Percentiles rank a stretch among this genome's conserved stretches.
Conservation (phyloP, 257 asterid genomes). For the Vinca minor region DNA sequence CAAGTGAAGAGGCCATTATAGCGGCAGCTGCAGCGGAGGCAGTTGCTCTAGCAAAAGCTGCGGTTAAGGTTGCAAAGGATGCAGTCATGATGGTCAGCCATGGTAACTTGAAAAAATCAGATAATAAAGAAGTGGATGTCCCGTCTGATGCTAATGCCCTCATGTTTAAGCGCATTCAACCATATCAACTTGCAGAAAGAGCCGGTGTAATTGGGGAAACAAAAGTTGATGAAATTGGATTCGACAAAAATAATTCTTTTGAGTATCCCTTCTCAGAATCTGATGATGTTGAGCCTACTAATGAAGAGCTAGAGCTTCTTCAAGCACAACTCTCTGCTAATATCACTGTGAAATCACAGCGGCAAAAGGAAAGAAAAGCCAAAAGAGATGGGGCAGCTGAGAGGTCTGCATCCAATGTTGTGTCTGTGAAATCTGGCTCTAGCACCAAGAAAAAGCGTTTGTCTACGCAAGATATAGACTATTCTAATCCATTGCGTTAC, state of each 20-base stretch:
- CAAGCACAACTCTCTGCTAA: constrained; percentile 42
- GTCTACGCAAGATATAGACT: constrained; percentile 34
- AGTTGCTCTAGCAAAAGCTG: too few relatives aligned
- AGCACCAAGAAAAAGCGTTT: constrained; percentile 55
- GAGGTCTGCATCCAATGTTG: constrained; percentile 56
- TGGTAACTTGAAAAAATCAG: constrained; percentile 25
- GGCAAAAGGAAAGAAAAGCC: constrained; percentile 72
- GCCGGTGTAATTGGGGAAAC: constrained; percentile 20
- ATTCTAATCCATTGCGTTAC: too few relatives aligned
- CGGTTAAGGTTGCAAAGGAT: constrained; percentile 28
- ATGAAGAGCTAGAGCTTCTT: constrained; percentile 60
- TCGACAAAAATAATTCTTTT: constrained; percentile 19
- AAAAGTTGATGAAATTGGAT: constrained; percentile 34
- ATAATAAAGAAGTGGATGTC: constrained; percentile 13
- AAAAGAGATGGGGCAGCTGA: constrained; percentile 69
- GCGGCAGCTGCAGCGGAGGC: too few relatives aligned
- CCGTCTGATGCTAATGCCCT: constrained; percentile 9
- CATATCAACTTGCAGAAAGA: constrained; percentile 34
- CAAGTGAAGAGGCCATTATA: too few relatives aligned
- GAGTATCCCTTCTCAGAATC: constrained; percentile 29
- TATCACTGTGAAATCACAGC: constrained; percentile 68
- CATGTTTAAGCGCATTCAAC: constrained; percentile 22
- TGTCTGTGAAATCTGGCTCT: constrained; percentile 67
- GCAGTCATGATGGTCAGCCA: constrained; percentile 52
- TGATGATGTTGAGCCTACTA: constrained; percentile 52